Percentiles rank a stretch among this genome's conserved stretches.
Evolutionary conservation across 2,329 filamentous ascomycete genomes (phyloP).

Genomic region (Akanthomyces dipterigenus): DNA sequence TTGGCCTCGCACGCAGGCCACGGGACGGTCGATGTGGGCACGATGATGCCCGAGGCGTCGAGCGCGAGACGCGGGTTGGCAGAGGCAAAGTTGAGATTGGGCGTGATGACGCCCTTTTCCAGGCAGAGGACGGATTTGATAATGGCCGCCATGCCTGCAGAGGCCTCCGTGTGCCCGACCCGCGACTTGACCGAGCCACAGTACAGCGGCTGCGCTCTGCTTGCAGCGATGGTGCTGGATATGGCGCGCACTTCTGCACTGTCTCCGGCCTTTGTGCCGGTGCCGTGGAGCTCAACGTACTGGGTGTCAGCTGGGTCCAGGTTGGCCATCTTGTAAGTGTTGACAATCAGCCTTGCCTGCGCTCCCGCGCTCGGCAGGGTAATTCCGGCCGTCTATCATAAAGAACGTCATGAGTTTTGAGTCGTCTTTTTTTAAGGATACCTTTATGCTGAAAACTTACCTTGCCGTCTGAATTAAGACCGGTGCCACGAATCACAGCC

Average conservation of each 20-base stretch:
- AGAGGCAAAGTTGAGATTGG: neutral
- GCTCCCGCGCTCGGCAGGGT: neutral
- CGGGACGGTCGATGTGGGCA: neutral
- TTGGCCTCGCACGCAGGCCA: slow-evolving; percentile 5
- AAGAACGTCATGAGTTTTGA: too few relatives aligned
- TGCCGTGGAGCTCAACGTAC: slow-evolving; percentile 33
- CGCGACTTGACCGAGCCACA: slow-evolving; percentile 18
- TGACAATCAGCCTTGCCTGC: slow-evolving; percentile 21
- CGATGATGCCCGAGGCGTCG: slow-evolving; percentile 16
- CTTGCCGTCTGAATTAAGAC: slow-evolving; percentile 32
- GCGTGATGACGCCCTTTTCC: slow-evolving; percentile 16
- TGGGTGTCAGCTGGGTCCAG: slow-evolving; percentile 19
- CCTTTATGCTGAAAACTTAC: too few relatives aligned
- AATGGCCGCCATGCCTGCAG: slow-evolving; percentile 16
- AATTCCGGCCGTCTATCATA: slow-evolving; percentile 18
- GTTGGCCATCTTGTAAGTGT: slow-evolving; percentile 24
- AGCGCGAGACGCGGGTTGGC: neutral
- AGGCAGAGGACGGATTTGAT: slow-evolving; percentile 16
- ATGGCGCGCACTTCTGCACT: slow-evolving; percentile 15
- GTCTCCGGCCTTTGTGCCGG: slow-evolving; percentile 31
- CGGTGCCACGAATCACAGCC: slow-evolving; percentile 27
- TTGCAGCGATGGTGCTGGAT: slow-evolving; percentile 7
- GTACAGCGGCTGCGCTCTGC: slow-evolving; percentile 14
- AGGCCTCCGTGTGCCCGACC: slow-evolving; percentile 17
- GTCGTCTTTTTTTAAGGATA: too few relatives aligned